Evolutionary conservation across 192 early-diverging fungal species (phyloP).

Genomic region (Ramicandelaber brevisporus): DNA sequence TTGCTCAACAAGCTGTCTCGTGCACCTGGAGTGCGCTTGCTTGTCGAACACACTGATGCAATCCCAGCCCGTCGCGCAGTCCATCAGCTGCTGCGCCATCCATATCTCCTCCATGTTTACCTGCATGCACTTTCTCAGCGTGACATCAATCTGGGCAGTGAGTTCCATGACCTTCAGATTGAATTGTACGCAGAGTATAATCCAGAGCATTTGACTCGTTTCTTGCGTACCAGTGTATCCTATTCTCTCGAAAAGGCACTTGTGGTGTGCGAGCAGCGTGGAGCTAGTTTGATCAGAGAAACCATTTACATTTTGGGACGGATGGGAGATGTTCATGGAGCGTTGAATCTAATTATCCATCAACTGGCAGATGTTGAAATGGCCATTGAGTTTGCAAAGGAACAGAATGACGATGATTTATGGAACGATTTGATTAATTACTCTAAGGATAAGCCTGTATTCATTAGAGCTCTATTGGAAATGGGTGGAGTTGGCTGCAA

Average conservation of each 20-base stretch:
- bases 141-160: constrained; percentile 26
- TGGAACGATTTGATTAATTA: constrained; percentile 91
- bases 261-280: constrained; percentile 52
- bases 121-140: constrained; percentile 60
- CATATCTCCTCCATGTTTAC: constrained; percentile 59
- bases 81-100: constrained; percentile 27
- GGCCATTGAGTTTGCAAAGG: constrained; percentile 96
- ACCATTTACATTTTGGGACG: constrained; percentile 95
- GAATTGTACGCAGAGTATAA: constrained; percentile 87
- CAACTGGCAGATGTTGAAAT: constrained; percentile 67
- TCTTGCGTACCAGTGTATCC: constrained; percentile 50
- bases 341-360: constrained; percentile 81
- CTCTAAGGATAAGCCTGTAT: constrained; percentile 90
- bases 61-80: constrained; percentile 45
- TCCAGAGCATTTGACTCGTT: constrained; percentile 44
- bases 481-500: no score
- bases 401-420: constrained; percentile 82
- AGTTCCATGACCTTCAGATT: constrained; percentile 53
- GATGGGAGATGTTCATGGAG: constrained; percentile 88
- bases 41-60: constrained; percentile 63
- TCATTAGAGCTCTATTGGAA: constrained; percentile 79
- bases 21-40: constrained; percentile 43
- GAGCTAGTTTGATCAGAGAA: constrained; percentile 82
- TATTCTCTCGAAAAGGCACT: constrained; percentile 49
- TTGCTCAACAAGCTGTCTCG: constrained; percentile 15